Conservation (phyloP, 1,284 basidiomycete species). For the Laetiporus sulphureus region DNA sequence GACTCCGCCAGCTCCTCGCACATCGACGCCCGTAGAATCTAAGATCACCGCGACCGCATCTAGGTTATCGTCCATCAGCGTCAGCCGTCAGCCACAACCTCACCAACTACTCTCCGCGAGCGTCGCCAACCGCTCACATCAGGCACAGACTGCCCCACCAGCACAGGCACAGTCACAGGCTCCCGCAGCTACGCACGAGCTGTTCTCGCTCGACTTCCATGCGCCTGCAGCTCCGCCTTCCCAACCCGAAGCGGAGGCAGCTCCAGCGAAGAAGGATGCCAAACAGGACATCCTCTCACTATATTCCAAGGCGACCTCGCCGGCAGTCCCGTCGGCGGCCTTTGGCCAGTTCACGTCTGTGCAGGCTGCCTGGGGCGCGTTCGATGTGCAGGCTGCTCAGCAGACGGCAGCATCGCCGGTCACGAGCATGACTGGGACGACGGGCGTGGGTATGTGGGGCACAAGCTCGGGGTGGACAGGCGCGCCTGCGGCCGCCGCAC, state of each 20-base stretch:
- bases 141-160: conserved; percentile 19
- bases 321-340: conserved; percentile 27
- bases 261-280: conserved; percentile 59
- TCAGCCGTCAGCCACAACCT: conserved; percentile 45
- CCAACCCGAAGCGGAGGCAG: conserved; percentile 22
- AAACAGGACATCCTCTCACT: conserved; percentile 87
- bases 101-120: conserved; percentile 48
- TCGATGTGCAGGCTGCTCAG: conserved; percentile 14
- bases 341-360: conserved; percentile 19
- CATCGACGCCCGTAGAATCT: conserved; percentile 26
- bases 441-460: conserved; percentile 59
- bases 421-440: conserved; percentile 52
- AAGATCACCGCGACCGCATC: conserved; percentile 20
- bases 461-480: conserved; percentile 53
- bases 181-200: conserved; percentile 41
- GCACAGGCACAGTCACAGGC: conserved; percentile 19
- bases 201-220: conserved; percentile 86
- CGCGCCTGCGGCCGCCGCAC: conserved; percentile 21
- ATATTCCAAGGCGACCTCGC: conserved; percentile 58
- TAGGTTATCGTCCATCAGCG: conserved; percentile 25
- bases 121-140: conserved; percentile 19
- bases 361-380: conserved; percentile 21
- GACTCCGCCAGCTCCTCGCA: conserved; percentile 19
- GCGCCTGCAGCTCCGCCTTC: conserved; percentile 37
- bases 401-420: conserved; percentile 16